Percentiles rank a stretch among this genome's conserved stretches.
These are phyloP conservation scores for Phytophthora megakarya DNA, from an alignment of 352 stramenopile species.

Conservation along the genomic window DNA sequence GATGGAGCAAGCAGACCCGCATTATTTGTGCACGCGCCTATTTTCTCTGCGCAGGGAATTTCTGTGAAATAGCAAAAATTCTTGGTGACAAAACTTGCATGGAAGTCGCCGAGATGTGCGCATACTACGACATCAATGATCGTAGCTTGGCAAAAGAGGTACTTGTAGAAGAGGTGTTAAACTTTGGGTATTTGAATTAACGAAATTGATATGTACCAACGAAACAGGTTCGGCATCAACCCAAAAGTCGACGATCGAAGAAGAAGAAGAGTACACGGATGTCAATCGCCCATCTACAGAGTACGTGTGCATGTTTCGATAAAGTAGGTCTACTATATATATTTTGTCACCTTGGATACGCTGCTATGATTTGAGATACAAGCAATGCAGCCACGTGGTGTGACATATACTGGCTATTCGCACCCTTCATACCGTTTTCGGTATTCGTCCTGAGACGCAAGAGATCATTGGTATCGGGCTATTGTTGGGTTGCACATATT, in stretches of 20 bases:
- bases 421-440: slow-evolving; percentile 15
- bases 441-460: slow-evolving; percentile 42
- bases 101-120: slow-evolving; percentile 78
- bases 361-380: slow-evolving; percentile 41
- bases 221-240: slow-evolving; percentile 26
- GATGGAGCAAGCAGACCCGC: slow-evolving; percentile 50
- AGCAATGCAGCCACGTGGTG: slow-evolving; percentile 51
- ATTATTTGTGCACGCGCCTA: slow-evolving; percentile 67
- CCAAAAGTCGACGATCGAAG: slow-evolving; percentile 41
- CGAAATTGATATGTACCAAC: neutral
- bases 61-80: slow-evolving; percentile 76
- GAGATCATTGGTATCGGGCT: slow-evolving; percentile 29
- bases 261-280: slow-evolving; percentile 71
- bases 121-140: slow-evolving; percentile 71
- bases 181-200: neutral
- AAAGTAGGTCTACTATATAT: slow-evolving; percentile 12
- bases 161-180: neutral
- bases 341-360: slow-evolving; percentile 70
- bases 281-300: slow-evolving; percentile 68
- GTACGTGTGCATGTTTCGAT: slow-evolving; percentile 46
- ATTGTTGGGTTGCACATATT: slow-evolving; percentile 37
- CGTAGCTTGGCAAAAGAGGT: slow-evolving; percentile 56
- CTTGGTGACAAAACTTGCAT: slow-evolving; percentile 70
- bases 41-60: slow-evolving; percentile 73
- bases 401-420: slow-evolving; percentile 46